Percentiles rank a stretch among this genome's conserved stretches.
These are phyloP conservation scores for Diaporthe aspalathi DNA, from an alignment of 2,329 filamentous ascomycete species.

Conservation along the genomic window DNA sequence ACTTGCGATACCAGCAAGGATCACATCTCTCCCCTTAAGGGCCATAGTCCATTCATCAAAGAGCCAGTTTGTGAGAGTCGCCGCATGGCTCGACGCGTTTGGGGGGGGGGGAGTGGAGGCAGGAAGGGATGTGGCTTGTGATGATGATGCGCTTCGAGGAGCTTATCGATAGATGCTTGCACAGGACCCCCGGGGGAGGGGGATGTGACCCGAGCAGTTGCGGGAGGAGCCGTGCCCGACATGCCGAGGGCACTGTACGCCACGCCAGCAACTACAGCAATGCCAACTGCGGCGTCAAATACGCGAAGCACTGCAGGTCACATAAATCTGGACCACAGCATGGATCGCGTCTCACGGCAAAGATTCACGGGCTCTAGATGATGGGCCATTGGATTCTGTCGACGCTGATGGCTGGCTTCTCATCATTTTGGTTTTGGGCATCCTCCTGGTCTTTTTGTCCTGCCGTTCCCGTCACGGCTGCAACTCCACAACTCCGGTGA, in stretches of 20 bases:
- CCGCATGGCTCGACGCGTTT: constrained; percentile 36
- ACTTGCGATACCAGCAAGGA: constrained; percentile 73
- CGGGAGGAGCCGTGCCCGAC: background rate
- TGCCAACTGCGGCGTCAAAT: background rate
- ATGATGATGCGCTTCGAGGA: constrained; percentile 33
- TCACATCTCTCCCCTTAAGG: constrained; percentile 79
- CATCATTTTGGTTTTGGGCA: background rate
- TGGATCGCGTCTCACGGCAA: background rate
- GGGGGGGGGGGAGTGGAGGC: too few relatives aligned
- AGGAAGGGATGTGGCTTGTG: background rate
- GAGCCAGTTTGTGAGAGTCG: constrained; percentile 26
- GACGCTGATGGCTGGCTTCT: background rate
- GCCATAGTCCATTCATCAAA: constrained; percentile 63
- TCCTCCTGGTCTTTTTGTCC: constrained; percentile 2
- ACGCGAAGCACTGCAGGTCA: background rate
- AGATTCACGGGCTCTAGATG: background rate
- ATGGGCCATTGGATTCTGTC: background rate
- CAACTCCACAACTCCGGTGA: background rate
- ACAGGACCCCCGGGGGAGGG: background rate
- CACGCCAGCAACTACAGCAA: too few relatives aligned
- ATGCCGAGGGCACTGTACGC: background rate
- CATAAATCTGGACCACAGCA: background rate
- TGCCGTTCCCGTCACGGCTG: background rate
- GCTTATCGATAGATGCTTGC: constrained; percentile 38
- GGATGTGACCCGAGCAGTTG: background rate